Evolutionary conservation across 169 alveolate species (phyloP).

Genomic region (Theileria luwenshuni): DNA sequence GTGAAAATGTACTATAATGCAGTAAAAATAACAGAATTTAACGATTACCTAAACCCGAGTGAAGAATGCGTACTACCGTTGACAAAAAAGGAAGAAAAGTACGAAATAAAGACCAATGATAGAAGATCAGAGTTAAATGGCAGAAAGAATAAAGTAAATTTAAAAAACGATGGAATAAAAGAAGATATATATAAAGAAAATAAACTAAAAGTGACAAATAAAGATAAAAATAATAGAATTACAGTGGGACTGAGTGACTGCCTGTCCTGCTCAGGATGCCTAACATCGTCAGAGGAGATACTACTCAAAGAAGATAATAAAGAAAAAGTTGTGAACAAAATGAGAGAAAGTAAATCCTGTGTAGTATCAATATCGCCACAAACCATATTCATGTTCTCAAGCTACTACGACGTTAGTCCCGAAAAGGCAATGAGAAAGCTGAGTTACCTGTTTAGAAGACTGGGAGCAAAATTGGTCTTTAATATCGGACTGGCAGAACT

Average conservation of each 20-base stretch:
- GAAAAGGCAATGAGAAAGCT: slow-evolving; percentile 59
- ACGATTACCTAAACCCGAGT: slow-evolving; percentile 83
- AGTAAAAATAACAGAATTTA: slow-evolving; percentile 80
- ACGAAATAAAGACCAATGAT: slow-evolving; percentile 43
- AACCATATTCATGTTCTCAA: slow-evolving; percentile 80
- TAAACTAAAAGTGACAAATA: slow-evolving; percentile 21
- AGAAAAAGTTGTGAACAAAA: slow-evolving; percentile 72
- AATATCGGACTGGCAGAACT: slow-evolving; percentile 63
- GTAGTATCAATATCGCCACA: slow-evolving; percentile 86
- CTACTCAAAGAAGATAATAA: slow-evolving; percentile 81
- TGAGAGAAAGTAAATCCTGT: slow-evolving; percentile 57
- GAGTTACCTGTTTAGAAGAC: slow-evolving; percentile 51
- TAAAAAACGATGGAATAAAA: slow-evolving; percentile 27
- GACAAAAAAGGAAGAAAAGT: slow-evolving; percentile 23
- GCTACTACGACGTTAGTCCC: slow-evolving; percentile 59
- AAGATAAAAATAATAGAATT: slow-evolving; percentile 54
- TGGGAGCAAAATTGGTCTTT: slow-evolving; percentile 73
- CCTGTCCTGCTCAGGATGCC: slow-evolving; percentile 93
- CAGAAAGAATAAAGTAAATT: neutral
- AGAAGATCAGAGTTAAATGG: slow-evolving; percentile 2
- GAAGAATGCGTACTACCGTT: slow-evolving; percentile 86
- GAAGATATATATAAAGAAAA: slow-evolving; percentile 10
- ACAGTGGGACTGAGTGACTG: slow-evolving; percentile 89
- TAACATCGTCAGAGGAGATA: slow-evolving; percentile 89
- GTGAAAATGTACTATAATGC: slow-evolving; percentile 61